A percentile compares a stretch with the other conserved stretches of the same genome.
Evolutionary conservation across 164 flowering plant species (phyloP).

Genomic region (Stephania cephalantha): DNA sequence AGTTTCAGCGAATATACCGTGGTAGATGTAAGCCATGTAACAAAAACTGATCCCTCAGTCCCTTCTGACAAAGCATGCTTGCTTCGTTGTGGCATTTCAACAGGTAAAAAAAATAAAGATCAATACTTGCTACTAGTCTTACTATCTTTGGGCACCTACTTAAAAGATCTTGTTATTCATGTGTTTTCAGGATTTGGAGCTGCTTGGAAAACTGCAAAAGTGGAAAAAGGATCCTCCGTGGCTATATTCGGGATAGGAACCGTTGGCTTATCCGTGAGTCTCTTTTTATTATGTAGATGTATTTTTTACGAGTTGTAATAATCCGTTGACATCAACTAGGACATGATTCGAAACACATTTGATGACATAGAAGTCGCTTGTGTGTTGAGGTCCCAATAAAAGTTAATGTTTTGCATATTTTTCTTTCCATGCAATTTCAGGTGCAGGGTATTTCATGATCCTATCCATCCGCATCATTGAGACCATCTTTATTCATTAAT

Average conservation of each 20-base stretch:
- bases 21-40: no score
- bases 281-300: constrained; percentile 26
- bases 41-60: no score
- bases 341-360: no score
- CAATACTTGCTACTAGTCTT: not conserved
- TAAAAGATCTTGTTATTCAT: not conserved
- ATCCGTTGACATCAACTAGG: no score
- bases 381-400: no score
- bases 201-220: constrained; percentile 45
- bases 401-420: no score
- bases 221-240: constrained; percentile 41
- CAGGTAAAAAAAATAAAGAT: constrained; percentile 26
- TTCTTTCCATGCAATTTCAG: no score
- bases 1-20: constrained; percentile 20
- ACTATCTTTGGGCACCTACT: not conserved
- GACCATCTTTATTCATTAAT: not conserved
- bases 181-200: constrained; percentile 48
- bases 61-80: no score
- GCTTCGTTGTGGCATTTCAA: constrained; percentile 50
- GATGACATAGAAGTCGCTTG: no score
- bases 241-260: constrained; percentile 64
- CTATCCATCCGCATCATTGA: constrained; percentile 48
- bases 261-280: constrained; percentile 53
- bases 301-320: constrained; percentile 17
- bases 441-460: constrained; percentile 27